phyloP scores from a whole-genome alignment of 176 grass and related monocot genomes.

The Calamus simplicifolius region DNA sequence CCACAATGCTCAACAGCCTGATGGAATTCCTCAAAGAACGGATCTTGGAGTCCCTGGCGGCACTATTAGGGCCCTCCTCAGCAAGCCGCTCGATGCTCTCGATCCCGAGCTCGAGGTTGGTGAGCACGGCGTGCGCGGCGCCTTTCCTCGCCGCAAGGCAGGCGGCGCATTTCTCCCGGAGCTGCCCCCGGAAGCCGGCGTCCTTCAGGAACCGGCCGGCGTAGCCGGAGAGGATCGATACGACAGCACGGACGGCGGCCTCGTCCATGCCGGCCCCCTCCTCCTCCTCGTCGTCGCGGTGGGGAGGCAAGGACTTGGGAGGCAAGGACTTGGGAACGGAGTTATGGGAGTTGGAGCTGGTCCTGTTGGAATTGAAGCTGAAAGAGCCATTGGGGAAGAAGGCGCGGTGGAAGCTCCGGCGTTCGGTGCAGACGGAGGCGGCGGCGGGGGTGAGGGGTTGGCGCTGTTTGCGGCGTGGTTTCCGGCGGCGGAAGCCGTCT shows the following conservation, averaged over 20 bases:
- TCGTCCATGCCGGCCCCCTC: neutral
- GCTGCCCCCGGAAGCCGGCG: slow-evolving; percentile 37
- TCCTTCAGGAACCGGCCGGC: slow-evolving; percentile 69
- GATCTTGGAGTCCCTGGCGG: slow-evolving; percentile 60
- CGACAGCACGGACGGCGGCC: slow-evolving; percentile 33
- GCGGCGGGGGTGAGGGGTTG: neutral
- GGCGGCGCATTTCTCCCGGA: slow-evolving; percentile 58
- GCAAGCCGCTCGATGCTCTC: slow-evolving; percentile 82
- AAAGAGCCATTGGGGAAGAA: slow-evolving; percentile 1
- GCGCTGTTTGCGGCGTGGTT: neutral
- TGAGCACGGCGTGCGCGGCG: slow-evolving; percentile 46
- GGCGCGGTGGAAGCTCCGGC: slow-evolving; percentile 21
- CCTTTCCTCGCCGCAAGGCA: slow-evolving; percentile 29
- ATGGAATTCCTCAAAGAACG: slow-evolving; percentile 88
- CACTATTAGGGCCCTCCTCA: slow-evolving; percentile 19
- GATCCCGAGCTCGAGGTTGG: slow-evolving; percentile 86
- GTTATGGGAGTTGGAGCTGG: neutral
- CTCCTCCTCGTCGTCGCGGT: neutral
- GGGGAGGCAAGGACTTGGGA: neutral
- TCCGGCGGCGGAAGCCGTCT: slow-evolving; percentile 24
- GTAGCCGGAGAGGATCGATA: slow-evolving; percentile 70
- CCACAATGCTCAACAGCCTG: slow-evolving; percentile 76
- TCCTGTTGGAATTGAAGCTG: slow-evolving; percentile 4
- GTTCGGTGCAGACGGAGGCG: slow-evolving; percentile 1
- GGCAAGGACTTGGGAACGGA: neutral